Evolutionary conservation across 2,329 filamentous ascomycete genomes (phyloP), one percentile per base, ranked within the genome.

Genomic region (Tolypocladium ophioglossoides): DNA sequence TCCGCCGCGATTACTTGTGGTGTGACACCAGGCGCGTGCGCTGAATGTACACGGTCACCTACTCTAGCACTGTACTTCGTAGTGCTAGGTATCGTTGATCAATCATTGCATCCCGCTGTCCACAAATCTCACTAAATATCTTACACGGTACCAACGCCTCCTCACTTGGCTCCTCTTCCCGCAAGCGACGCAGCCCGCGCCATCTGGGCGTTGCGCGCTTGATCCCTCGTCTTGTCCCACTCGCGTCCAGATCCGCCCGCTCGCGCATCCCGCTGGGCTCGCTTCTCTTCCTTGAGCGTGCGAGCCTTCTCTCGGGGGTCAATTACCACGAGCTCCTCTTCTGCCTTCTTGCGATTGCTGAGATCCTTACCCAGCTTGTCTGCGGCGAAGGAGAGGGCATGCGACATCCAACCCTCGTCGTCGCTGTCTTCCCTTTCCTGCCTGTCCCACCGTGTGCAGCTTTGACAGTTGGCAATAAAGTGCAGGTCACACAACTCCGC

Each of bases 381-480:
- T 57, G 91, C 94, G 39, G 86, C 87, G 68, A 96, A 97, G 48
- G 81, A 89, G 38, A 99, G 76, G 11, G 83, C 78, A 68, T 97
- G 92, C 4, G 82, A 83, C 83, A 96, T 89, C 91, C 92, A 97
- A 9, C 84, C 85, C 50, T 80, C 77, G 50, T 83, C 83, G 56
- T 82, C 80, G 60, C 77, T 79, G 4, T 85, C 81, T 24, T 78
- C 75, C 14, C 76, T 74, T 4, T 77, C 81, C 41, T 76, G 77
- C 61, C 84, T 79, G 64, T 95, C 87, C 90, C 91, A 96, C 0
- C 86, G 82, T 55, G 82, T 84, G 69, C 94, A 97, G 47, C 90
- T 96, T 66, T 96, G 90, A 69, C 94, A 99, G 63, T 95, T 89
- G 50, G 87, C 88, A 58, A 99, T 95, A 69, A 97, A 99, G 68